phyloP scores from a whole-genome alignment of 441 rosid genomes.

The California macrophylla region DNA sequence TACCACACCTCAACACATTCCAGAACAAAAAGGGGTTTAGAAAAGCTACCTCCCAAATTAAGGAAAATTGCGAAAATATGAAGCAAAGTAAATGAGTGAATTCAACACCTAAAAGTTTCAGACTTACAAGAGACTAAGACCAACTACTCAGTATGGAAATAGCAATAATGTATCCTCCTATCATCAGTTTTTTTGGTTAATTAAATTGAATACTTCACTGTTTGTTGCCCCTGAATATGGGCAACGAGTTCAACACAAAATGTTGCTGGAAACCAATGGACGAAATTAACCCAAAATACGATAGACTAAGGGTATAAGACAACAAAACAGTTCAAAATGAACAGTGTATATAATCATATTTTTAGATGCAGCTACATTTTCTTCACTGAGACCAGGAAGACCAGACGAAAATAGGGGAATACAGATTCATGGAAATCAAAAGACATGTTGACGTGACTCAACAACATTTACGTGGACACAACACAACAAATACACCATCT shows the following conservation, averaged over 20 bases:
- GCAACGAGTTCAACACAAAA: background rate
- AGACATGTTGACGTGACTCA: background rate
- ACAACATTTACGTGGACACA: background rate
- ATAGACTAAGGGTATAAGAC: background rate
- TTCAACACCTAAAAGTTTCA: conserved; percentile 7
- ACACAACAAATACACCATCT: background rate
- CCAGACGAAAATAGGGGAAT: background rate
- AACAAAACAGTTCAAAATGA: background rate
- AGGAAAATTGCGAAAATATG: conserved; percentile 3
- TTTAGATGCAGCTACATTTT: background rate
- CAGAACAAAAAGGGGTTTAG: conserved; percentile 21
- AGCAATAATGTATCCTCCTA: conserved; percentile 35
- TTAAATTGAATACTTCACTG: conserved; percentile 8
- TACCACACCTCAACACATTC: conserved; percentile 29
- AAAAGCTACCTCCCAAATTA: conserved; percentile 15
- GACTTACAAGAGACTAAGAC: conserved; percentile 8
- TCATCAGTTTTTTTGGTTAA: conserved; percentile 19
- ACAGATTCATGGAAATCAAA: background rate
- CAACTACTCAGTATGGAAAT: conserved; percentile 8
- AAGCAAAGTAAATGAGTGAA: conserved; percentile 2
- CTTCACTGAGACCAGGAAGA: background rate
- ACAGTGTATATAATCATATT: background rate
- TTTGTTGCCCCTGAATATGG: conserved; percentile 12
- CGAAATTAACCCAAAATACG: background rate
- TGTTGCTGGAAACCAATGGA: background rate